Conservation (phyloP, 257 asterid genomes). For the Solanum dulcamara region DNA sequence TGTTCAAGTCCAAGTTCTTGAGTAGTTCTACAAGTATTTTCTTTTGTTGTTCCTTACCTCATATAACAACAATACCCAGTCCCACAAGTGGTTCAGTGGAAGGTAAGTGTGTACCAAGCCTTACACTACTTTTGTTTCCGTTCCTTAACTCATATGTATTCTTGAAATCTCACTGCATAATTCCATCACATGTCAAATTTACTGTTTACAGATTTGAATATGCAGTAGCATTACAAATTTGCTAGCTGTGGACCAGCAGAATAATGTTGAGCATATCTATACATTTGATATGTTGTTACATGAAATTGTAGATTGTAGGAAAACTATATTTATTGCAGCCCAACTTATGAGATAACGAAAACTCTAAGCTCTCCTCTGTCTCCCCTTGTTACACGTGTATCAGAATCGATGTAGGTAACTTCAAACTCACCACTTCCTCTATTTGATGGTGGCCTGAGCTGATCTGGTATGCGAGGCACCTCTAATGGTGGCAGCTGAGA, state of each 20-base stretch:
- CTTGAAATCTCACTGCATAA: neutral
- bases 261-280: neutral
- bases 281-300: neutral
- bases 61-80: neutral
- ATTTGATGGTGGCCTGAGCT: conserved; percentile 59
- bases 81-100: neutral
- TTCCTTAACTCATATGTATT: neutral
- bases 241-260: neutral
- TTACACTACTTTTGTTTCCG: no score
- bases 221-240: neutral
- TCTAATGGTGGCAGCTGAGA: conserved; percentile 83
- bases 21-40: neutral
- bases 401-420: conserved; percentile 71
- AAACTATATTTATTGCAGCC: neutral
- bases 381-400: conserved; percentile 76
- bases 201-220: neutral
- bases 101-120: neutral
- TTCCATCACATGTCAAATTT: neutral
- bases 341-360: conserved; percentile 49
- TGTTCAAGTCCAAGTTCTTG: no score
- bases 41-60: neutral
- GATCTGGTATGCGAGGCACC: conserved; percentile 67
- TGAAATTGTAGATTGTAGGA: neutral
- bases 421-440: conserved; percentile 72
- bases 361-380: conserved; percentile 88